Conservation (phyloP, 2,329 filamentous ascomycete genomes). For the Didymella pomorum region DNA sequence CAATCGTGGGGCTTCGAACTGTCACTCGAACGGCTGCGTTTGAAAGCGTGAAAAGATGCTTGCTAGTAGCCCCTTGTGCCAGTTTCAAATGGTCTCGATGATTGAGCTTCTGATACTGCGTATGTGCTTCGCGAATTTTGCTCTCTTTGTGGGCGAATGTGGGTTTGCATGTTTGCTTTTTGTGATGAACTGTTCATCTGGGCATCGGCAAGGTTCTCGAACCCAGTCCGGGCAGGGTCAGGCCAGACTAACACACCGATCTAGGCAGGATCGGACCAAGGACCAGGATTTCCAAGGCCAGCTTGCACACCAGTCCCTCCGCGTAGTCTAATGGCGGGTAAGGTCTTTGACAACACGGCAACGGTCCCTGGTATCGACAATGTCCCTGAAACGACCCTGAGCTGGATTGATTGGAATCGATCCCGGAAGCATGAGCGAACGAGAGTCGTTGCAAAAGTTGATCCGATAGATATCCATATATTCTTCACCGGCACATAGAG, state of each 20-base stretch:
- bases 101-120: neutral
- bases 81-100: neutral
- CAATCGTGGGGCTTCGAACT: neutral
- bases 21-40: neutral
- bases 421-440: neutral
- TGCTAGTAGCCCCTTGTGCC: neutral
- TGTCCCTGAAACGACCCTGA: neutral
- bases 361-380: neutral
- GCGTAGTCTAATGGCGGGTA: neutral
- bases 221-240: neutral
- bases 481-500: neutral
- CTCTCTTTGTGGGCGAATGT: constrained; percentile 4
- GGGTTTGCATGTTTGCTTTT: constrained; percentile 21
- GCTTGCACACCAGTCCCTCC: neutral
- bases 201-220: constrained; percentile 1
- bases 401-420: neutral
- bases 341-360: neutral
- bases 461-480: neutral
- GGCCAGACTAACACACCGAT: constrained; percentile 13
- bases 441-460: too few species aligned
- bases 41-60: neutral
- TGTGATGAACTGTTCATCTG: constrained; percentile 19
- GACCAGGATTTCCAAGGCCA: neutral
- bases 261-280: constrained; percentile 8
- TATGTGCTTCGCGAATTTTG: constrained; percentile 4